Base-by-base conservation (phyloP, 495 filamentous ascomycete genomes). In the Sordaria brevicollis region DNA sequence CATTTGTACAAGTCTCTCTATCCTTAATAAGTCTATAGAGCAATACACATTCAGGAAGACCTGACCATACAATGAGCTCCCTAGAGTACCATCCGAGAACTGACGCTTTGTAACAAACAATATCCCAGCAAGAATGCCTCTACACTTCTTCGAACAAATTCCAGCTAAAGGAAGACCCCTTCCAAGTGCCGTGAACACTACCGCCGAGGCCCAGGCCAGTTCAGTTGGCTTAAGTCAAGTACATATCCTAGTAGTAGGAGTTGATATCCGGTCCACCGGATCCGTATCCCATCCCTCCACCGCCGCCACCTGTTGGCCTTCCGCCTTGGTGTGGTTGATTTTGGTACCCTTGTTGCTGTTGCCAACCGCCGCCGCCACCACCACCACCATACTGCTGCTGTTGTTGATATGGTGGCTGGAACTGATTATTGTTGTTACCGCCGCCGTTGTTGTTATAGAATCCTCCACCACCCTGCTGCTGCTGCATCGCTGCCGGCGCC, bases 381-480 rank as follows among this genome's bases (percentile, higher is more conserved):
- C 68, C 68, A 9, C 65, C 65, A 69, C 41, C 41, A 66, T 39
- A 62, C 41, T 71, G 67, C 62, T 74, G 69, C 34, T 68, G 49
- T 57, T 54, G 74, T 37, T 74, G 78, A 33, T 71, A 72, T 7
- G 70, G 72, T 21, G 73, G 71, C 67, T 74, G 77, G 39, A 75
- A 72, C 36, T 73, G 75, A 13, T 9, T 71, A 66, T 7, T 73
- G 68, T 31, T 76, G 72, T 33, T 71, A 70, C 15, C 72, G 67
- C 37, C 67, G 70, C 41, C 65, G 69, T 17, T 70, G 71, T 25
- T 67, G 29, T 21, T 74, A 65, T 62, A 62, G 25, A 62, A 62
- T 25, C 49, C 49, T 31, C 49, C 49, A 17, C 49, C 49, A 5
- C 72, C 73, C 35, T 74, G 73, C 21, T 35, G 49, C 11, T 65